Conservation (phyloP, 2,329 filamentous ascomycete genomes). For the Apiospora phragmitis region DNA sequence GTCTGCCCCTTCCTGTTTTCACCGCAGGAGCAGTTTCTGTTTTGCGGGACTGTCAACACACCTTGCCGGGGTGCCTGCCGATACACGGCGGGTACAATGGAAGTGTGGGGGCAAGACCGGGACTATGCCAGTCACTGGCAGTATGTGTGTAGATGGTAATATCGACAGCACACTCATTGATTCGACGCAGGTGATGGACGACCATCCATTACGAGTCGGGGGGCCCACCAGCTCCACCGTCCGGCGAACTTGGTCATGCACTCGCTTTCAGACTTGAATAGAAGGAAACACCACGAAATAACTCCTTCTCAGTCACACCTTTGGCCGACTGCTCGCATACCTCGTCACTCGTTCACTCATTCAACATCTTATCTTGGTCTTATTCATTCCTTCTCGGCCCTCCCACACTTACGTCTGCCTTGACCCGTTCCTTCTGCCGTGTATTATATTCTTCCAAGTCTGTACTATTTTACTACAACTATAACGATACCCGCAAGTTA, state of each 20-base stretch:
- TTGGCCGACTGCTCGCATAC: not conserved
- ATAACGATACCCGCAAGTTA: not conserved
- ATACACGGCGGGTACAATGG: not conserved
- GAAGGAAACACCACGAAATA: not conserved
- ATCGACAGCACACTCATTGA: not conserved
- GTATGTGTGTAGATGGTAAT: slow-evolving; percentile 1
- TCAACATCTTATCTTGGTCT: no score
- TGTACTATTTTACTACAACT: not conserved
- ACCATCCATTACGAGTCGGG: slow-evolving; percentile 2
- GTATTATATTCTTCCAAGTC: not conserved
- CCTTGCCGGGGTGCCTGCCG: not conserved
- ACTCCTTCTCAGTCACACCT: not conserved
- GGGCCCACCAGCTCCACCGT: not conserved
- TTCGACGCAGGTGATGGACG: not conserved
- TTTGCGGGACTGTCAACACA: slow-evolving; percentile 6
- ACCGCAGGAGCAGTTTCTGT: slow-evolving; percentile 1
- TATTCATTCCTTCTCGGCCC: not conserved
- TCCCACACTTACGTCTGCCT: not conserved
- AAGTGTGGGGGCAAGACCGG: not conserved
- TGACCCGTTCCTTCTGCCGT: not conserved
- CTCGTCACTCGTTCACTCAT: not conserved
- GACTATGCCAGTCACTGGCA: slow-evolving; percentile 1
- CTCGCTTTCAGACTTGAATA: not conserved
- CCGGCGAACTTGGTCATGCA: not conserved
- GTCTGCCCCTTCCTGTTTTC: not conserved